Evolutionary conservation across 352 stramenopile genomes (phyloP).

Genomic region (Phytophthora fragariaefolia): DNA sequence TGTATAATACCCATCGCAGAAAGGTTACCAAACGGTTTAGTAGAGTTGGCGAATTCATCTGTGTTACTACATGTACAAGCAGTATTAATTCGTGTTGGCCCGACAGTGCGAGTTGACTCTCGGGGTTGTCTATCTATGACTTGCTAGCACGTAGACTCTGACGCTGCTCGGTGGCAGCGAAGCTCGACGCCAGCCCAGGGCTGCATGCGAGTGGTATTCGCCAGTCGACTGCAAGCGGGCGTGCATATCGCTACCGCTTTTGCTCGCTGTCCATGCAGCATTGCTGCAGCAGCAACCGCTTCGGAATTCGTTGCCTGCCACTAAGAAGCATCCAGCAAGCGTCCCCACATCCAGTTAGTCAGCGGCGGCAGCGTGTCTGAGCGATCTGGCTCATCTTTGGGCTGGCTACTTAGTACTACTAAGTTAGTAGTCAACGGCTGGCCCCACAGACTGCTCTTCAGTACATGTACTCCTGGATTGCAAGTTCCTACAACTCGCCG

Average conservation of each 20-base stretch:
- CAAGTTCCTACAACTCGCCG: neutral
- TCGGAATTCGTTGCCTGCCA: neutral
- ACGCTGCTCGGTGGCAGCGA: neutral
- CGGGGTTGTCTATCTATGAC: too few species aligned
- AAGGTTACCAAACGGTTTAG: too few species aligned
- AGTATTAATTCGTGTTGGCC: too few species aligned
- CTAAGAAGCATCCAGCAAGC: too few species aligned
- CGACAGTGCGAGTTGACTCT: neutral
- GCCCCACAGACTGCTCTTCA: too few species aligned
- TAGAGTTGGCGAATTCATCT: too few species aligned
- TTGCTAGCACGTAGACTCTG: too few species aligned
- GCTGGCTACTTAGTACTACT: neutral
- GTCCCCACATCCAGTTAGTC: neutral
- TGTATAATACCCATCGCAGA: too few species aligned
- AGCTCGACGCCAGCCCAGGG: neutral
- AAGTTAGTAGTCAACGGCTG: slow-evolving; percentile 16
- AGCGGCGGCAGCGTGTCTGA: slow-evolving; percentile 1
- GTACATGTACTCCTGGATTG: neutral
- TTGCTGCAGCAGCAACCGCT: neutral
- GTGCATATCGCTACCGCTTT: neutral
- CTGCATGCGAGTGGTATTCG: neutral
- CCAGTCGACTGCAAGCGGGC: neutral
- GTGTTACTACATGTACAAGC: too few species aligned
- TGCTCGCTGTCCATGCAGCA: neutral
- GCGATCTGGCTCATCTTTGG: slow-evolving; percentile 14